Evolutionary conservation across 2,329 filamentous ascomycete species (phyloP), one percentile per base, ranked within the genome.

Genomic region (Exserohilum rostratum): DNA sequence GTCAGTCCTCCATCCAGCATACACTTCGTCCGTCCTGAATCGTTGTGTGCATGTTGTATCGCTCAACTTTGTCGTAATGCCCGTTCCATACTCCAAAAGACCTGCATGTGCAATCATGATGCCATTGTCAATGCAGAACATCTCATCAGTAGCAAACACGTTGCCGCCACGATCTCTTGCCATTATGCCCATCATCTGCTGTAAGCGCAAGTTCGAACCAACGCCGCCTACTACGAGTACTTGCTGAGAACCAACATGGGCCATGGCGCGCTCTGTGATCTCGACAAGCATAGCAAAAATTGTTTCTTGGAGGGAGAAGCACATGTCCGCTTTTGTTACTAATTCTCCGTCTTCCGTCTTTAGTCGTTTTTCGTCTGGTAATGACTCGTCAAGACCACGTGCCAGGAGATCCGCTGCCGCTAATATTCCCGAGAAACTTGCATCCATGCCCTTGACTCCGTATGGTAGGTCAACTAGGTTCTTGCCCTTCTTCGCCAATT

Each of bases 21-120:
- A 76, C 0, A 81, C 79, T 56, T 81, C 79, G 55, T 82, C 80
- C 5, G 80, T 82, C 55, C 80, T 70, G 59, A 81, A 82, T 13
- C 80, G 68, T 57, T 82, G 80, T 33, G 80, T 82, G 56, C 76
- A 96, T 11, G 89, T 91, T 64, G 89, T 93, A 39, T 97, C 90
- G 60, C 88, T 87, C 42, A 98, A 73, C 6, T 83, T 78, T 1
- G 92, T 97, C 55, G 78, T 82, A 70, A 91, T 92, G 1, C 93
- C 93, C 13, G 87, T 93, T 74, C 87, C 82, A 73, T 90, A 95
- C 1, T 93, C 93, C 68, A 97, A 74, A 66, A 99, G 77, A 2
- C 95, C 95, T 2, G 95, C 95, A 75, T 99, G 93, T 1, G 95
- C 95, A 79, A 99, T 99, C 95, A 99, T 99, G 72, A 99, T 98